Evolutionary conservation across 176 grass and related monocot genomes (phyloP).

Genomic region (Raddia guianensis): DNA sequence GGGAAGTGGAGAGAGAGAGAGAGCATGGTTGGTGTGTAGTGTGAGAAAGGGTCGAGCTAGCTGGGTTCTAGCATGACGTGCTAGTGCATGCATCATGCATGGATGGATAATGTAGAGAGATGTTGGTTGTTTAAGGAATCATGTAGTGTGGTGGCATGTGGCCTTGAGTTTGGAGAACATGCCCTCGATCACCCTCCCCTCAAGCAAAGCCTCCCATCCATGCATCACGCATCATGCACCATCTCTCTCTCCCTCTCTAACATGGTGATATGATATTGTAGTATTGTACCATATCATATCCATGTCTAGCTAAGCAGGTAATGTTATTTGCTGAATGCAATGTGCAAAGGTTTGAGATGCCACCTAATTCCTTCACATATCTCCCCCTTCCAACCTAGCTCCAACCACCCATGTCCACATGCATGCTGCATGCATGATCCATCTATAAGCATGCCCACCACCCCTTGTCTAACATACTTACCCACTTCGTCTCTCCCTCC

Average conservation of each 20-base stretch:
- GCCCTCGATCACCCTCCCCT: constrained; percentile 10
- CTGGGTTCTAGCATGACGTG: neutral
- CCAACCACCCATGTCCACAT: neutral
- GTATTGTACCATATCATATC: constrained; percentile 11
- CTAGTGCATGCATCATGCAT: neutral
- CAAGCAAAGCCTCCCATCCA: constrained; percentile 42
- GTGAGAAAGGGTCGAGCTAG: neutral
- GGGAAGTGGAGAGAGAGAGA: too few relatives aligned
- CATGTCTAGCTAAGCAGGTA: neutral
- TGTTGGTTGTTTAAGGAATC: constrained; percentile 34
- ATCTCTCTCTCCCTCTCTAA: neutral
- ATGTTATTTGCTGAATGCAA: neutral
- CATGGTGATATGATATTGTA: neutral
- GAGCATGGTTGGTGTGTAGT: neutral
- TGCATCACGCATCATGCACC: constrained; percentile 25
- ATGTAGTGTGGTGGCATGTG: constrained; percentile 59
- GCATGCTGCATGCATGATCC: neutral
- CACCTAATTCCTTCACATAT: constrained; percentile 39
- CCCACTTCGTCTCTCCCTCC: neutral
- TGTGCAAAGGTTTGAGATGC: constrained; percentile 1
- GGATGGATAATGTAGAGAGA: neutral
- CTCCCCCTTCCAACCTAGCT: constrained; percentile 46
- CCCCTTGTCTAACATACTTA: neutral
- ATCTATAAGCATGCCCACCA: constrained; percentile 24
- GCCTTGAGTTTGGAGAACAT: constrained; percentile 49